These are phyloP conservation scores for Blastomyces emzantsi DNA, from an alignment of 2,329 filamentous ascomycete species.

Conservation along the genomic window DNA sequence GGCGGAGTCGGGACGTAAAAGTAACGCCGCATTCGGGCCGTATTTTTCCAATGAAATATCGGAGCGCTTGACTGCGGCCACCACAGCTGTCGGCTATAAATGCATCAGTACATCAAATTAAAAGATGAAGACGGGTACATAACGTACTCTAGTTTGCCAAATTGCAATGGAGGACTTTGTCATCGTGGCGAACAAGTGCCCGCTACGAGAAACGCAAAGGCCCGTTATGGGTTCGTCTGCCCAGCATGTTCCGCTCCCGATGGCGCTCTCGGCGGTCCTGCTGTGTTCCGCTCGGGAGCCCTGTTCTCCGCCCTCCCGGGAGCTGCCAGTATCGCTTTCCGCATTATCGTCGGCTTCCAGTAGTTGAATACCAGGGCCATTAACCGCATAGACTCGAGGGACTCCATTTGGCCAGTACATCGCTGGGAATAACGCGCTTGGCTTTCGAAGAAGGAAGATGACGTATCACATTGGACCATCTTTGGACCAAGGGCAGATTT, in stretches of 20 bases:
- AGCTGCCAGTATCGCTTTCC: conserved; percentile 14
- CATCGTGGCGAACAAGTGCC: conserved; percentile 79
- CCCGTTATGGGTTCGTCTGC: conserved; percentile 61
- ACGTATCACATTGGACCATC: conserved; percentile 34
- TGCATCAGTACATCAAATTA: conserved; percentile 20
- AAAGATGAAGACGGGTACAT: conserved; percentile 8
- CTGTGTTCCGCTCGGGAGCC: conserved; percentile 54
- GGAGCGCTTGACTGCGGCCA: conserved; percentile 79
- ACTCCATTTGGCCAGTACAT: conserved; percentile 46
- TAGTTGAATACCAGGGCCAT: conserved; percentile 33
- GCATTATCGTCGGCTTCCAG: conserved; percentile 22
- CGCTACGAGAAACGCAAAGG: conserved; percentile 66
- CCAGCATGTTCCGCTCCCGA: conserved; percentile 28
- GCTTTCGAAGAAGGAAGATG: conserved; percentile 18
- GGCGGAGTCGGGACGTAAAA: conserved; percentile 82
- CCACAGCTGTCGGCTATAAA: conserved; percentile 70
- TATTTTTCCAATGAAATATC: conserved; percentile 69
- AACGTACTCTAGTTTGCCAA: conserved; percentile 83
- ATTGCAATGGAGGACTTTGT: conserved; percentile 79
- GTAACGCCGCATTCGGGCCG: conserved; percentile 71
- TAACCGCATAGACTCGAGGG: conserved; percentile 41
- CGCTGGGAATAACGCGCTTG: conserved; percentile 26
- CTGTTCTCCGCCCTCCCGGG: conserved; percentile 28
- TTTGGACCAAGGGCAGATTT: conserved; percentile 21
- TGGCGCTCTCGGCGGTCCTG: conserved; percentile 30